These are phyloP conservation scores for Debaryomyces hansenii DNA, from an alignment of 805 yeast genomes.

Conservation along the genomic window DNA sequence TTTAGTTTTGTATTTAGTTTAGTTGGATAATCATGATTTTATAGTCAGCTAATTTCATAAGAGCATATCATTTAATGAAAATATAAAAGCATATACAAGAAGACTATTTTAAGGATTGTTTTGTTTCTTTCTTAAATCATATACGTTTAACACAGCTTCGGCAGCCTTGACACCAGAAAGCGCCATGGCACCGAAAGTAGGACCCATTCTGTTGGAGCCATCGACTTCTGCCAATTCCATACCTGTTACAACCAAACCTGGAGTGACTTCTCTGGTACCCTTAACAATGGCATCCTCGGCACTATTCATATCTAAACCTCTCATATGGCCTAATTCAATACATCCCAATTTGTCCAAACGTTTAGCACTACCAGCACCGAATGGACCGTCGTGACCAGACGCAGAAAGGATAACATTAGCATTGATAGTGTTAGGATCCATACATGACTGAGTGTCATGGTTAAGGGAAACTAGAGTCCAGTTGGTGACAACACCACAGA, in stretches of 20 bases:
- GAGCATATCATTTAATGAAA: no score
- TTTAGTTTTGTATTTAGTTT: no score
- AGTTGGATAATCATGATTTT: no score
- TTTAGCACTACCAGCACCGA: conserved; percentile 78
- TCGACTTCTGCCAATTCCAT: conserved; percentile 80
- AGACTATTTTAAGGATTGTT: conserved; percentile 11
- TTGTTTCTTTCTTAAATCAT: conserved; percentile 37
- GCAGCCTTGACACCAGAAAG: conserved; percentile 80
- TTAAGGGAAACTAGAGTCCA: conserved; percentile 79
- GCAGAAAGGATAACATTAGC: conserved; percentile 64
- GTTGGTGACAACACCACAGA: conserved; percentile 81
- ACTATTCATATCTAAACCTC: conserved; percentile 74
- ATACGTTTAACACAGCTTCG: conserved; percentile 45
- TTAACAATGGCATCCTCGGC: conserved; percentile 78
- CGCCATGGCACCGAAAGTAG: conserved; percentile 82
- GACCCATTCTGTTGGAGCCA: conserved; percentile 82
- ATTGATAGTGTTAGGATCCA: conserved; percentile 82
- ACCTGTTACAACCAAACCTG: conserved; percentile 69
- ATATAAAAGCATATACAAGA: background rate
- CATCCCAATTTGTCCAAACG: conserved; percentile 43
- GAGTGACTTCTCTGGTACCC: conserved; percentile 62
- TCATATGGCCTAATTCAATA: conserved; percentile 60
- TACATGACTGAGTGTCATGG: conserved; percentile 75
- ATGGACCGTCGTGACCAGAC: conserved; percentile 82
- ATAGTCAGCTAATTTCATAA: background rate